These are phyloP conservation scores for Aspergillus viridinutans DNA, from an alignment of 2,329 filamentous ascomycete species.

Conservation along the genomic window DNA sequence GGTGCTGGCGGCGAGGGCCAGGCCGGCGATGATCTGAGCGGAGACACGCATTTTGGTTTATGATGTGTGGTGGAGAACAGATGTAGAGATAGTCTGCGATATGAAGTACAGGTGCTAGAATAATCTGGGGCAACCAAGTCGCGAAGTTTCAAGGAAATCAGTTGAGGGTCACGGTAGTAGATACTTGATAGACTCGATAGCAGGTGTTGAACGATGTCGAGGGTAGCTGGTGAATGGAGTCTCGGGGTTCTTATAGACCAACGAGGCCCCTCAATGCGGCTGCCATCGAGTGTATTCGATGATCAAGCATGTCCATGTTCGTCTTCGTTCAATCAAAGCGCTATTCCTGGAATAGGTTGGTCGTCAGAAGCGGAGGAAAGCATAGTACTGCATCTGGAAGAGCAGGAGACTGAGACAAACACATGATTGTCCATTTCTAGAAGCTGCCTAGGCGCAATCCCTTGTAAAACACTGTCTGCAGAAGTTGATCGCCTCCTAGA, in stretches of 20 bases:
- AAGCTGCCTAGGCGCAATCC: background rate
- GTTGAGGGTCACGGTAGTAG: background rate
- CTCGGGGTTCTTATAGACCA: background rate
- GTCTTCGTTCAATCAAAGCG: background rate
- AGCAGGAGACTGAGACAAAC: background rate
- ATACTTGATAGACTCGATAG: background rate
- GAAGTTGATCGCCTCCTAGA: background rate
- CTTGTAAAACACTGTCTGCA: background rate
- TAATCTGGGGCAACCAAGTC: background rate
- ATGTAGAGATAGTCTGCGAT: background rate
- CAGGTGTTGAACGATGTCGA: background rate
- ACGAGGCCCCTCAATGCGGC: background rate
- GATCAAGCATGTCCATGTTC: background rate
- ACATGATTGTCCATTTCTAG: background rate
- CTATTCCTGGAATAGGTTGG: background rate
- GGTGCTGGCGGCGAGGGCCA: constrained; percentile 18
- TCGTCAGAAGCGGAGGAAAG: background rate
- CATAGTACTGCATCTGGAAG: background rate
- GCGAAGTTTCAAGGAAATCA: background rate
- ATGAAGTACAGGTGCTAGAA: background rate
- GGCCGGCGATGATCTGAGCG: constrained; percentile 11
- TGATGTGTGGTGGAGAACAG: background rate
- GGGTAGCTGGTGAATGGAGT: background rate
- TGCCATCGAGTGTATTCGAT: background rate
- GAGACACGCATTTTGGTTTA: constrained; percentile 28